Conservation (phyloP, 169 alveolate species). For the Besnoitia besnoiti region DNA sequence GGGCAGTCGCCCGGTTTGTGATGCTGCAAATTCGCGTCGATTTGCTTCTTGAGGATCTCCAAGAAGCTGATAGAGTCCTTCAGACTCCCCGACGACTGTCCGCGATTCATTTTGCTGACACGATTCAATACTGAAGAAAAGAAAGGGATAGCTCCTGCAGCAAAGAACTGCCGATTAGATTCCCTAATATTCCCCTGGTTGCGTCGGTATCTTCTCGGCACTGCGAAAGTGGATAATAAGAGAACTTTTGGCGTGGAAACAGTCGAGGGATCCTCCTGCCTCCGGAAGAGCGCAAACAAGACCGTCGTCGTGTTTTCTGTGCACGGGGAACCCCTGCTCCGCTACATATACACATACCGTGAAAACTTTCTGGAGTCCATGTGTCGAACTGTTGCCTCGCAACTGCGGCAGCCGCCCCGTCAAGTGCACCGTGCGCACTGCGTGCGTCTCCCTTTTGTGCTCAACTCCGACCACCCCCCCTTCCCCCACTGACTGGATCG, state of each 20-base stretch:
- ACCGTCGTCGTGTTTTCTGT: neutral
- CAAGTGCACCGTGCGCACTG: neutral
- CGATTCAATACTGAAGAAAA: too few relatives aligned
- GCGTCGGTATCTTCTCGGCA: too few relatives aligned
- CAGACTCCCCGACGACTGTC: slow-evolving; percentile 10
- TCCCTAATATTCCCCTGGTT: too few relatives aligned
- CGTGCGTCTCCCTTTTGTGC: neutral
- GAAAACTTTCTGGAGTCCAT: neutral
- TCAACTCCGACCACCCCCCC: neutral
- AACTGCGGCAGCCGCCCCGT: neutral
- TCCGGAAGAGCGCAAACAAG: neutral
- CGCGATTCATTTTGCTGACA: neutral
- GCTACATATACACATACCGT: neutral
- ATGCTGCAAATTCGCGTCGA: slow-evolving; percentile 45
- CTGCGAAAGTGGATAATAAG: too few relatives aligned
- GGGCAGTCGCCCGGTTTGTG: slow-evolving; percentile 29
- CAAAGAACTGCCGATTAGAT: neutral
- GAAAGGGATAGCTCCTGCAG: neutral
- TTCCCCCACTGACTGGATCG: too few relatives aligned
- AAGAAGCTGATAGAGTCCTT: slow-evolving; percentile 46
- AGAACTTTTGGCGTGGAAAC: neutral
- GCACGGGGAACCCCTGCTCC: neutral
- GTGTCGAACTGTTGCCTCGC: too few relatives aligned
- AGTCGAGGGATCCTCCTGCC: neutral
- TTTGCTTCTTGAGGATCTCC: slow-evolving; percentile 61